Conservation (phyloP, 331 rosid genomes). For the Cydonia oblonga region DNA sequence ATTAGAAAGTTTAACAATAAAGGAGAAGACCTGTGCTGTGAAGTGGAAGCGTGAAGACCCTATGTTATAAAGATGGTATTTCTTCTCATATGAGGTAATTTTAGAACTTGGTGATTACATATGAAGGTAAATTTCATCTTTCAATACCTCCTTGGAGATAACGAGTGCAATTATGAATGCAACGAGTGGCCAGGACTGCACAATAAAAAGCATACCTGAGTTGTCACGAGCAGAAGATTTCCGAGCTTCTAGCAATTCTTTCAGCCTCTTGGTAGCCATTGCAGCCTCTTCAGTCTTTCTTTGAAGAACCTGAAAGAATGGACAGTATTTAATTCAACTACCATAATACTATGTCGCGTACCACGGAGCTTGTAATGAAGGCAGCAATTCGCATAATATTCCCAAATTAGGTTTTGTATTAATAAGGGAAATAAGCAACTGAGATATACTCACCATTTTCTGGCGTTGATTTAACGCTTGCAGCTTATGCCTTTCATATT, state of each 20-base stretch:
- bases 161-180: background rate
- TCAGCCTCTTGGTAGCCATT: slow-evolving; percentile 96
- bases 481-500: slow-evolving; percentile 97
- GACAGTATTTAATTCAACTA: background rate
- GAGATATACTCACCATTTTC: slow-evolving; percentile 63
- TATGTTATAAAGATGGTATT: slow-evolving; percentile 7
- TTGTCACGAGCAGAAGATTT: slow-evolving; percentile 80
- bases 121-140: background rate
- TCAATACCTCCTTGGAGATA: background rate
- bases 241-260: slow-evolving; percentile 96
- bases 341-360: background rate
- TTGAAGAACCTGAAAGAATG: slow-evolving; percentile 75
- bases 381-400: background rate
- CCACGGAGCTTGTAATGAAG: background rate
- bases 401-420: background rate
- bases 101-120: slow-evolving; percentile 6
- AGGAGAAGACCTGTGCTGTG: slow-evolving; percentile 7
- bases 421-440: background rate
- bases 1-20: slow-evolving; percentile 12
- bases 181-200: background rate
- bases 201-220: slow-evolving; percentile 36
- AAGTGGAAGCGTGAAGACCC: slow-evolving; percentile 12
- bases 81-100: slow-evolving; percentile 1
- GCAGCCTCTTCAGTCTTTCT: slow-evolving; percentile 99
- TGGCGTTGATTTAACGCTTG: slow-evolving; percentile 98